These are phyloP conservation scores for Cruciata laevipes DNA, from an alignment of 257 asterid genomes.

Conservation along the genomic window DNA sequence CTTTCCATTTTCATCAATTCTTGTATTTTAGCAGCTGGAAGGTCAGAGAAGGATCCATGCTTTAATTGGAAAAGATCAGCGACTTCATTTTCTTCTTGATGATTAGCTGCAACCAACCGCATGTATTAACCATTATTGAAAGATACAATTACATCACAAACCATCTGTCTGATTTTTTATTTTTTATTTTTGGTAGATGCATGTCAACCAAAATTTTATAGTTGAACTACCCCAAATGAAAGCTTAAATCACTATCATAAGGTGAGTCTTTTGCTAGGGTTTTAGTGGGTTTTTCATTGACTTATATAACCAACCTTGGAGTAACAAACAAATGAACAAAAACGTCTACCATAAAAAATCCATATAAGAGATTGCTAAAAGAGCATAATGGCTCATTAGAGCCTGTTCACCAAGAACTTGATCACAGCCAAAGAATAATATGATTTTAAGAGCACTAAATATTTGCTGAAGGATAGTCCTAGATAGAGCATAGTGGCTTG, in stretches of 20 bases:
- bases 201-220: background rate
- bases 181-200: background rate
- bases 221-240: background rate
- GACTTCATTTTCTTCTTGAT: slow-evolving; percentile 34
- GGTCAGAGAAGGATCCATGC: slow-evolving; percentile 42
- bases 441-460: background rate
- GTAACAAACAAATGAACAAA: background rate
- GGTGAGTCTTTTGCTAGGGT: background rate
- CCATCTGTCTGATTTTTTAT: background rate
- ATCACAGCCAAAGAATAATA: background rate
- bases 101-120: slow-evolving; percentile 24
- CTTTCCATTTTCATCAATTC: slow-evolving; percentile 66
- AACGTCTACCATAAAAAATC: background rate
- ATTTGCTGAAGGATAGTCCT: background rate
- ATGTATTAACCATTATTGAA: slow-evolving; percentile 9
- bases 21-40: slow-evolving; percentile 53
- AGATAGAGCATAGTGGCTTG: background rate
- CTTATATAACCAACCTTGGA: background rate
- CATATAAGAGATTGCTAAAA: background rate
- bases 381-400: background rate
- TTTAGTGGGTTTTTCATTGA: background rate
- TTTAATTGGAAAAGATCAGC: slow-evolving; percentile 40
- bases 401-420: too few relatives aligned
- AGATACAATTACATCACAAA: background rate
- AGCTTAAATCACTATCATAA: background rate